Percentiles rank a stretch among this genome's conserved stretches.
Evolutionary conservation across 2,329 filamentous ascomycete genomes (phyloP).

Genomic region (Nemania sp.): DNA sequence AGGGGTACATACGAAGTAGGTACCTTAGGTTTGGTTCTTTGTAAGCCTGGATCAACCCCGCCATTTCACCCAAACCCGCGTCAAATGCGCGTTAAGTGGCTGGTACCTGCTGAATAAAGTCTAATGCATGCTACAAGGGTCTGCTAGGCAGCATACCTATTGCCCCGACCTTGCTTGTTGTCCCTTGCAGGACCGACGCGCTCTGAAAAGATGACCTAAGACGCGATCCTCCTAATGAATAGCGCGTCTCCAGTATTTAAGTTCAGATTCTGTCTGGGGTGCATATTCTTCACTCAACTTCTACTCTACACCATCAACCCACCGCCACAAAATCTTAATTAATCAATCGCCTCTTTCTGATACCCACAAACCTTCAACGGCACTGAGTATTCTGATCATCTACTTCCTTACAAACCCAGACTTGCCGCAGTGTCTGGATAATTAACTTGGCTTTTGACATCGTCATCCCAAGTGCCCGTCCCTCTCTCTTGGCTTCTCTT

Average conservation of each 20-base stretch:
- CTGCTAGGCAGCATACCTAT: neutral
- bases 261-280: constrained; percentile 3
- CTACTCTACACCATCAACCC: constrained; percentile 23
- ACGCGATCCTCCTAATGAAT: constrained; percentile 26
- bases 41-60: too few species aligned
- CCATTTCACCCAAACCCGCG: too few species aligned
- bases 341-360: constrained; percentile 16
- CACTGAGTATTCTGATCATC: constrained; percentile 12
- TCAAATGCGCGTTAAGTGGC: too few species aligned
- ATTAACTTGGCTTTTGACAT: constrained; percentile 1
- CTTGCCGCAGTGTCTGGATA: neutral
- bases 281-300: constrained; percentile 16
- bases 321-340: constrained; percentile 2
- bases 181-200: constrained; percentile 17
- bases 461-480: constrained; percentile 11
- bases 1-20: too few species aligned
- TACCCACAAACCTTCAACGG: constrained; percentile 17
- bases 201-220: constrained; percentile 14
- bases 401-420: neutral
- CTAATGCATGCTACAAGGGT: too few species aligned
- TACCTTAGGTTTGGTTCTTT: too few species aligned
- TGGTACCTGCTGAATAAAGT: too few species aligned
- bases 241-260: constrained; percentile 32
- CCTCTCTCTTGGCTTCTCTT: constrained; percentile 27
- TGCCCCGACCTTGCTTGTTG: constrained; percentile 23